A percentile compares a stretch with the other conserved stretches of the same genome.
phyloP scores from a whole-genome alignment of 176 grass and related monocot species.

The Oryza glumipatula region DNA sequence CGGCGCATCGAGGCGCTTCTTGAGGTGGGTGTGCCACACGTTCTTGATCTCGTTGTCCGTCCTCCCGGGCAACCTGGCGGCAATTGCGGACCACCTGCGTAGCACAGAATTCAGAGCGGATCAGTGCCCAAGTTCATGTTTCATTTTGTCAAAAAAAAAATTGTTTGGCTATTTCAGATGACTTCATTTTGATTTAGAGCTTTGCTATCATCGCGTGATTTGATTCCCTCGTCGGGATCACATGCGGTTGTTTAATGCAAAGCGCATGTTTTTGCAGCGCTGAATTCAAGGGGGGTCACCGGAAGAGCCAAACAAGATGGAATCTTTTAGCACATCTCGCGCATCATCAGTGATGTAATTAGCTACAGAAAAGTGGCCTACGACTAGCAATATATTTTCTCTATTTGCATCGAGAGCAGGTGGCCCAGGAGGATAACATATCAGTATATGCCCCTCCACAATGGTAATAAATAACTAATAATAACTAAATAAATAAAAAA shows the following conservation, averaged over 20 bases:
- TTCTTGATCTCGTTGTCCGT: conserved; percentile 99
- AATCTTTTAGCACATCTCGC: conserved; percentile 50
- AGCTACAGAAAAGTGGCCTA: conserved; percentile 37
- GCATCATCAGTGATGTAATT: conserved; percentile 46
- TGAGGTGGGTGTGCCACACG: conserved; percentile 93
- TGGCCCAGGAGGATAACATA: conserved; percentile 38
- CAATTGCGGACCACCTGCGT: conserved; percentile 79
- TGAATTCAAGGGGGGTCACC: conserved; percentile 23
- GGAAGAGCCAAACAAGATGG: conserved; percentile 41
- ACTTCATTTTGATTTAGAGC: background rate
- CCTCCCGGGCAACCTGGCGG: conserved; percentile 70
- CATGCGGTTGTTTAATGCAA: conserved; percentile 10
- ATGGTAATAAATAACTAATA: no score
- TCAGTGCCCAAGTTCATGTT: conserved; percentile 17
- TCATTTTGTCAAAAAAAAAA: background rate
- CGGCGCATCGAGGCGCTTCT: conserved; percentile 60
- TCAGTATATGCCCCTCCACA: background rate
- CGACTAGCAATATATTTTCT: conserved; percentile 11
- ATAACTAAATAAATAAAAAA: background rate
- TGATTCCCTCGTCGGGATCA: conserved; percentile 42
- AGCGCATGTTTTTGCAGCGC: conserved; percentile 26
- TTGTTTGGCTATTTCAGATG: background rate
- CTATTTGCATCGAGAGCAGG: conserved; percentile 23
- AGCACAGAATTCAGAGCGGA: conserved; percentile 2
- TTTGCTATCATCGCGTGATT: conserved; percentile 35